These are phyloP conservation scores for Aspergillus funiculosus DNA, from an alignment of 495 filamentous ascomycete species.

Conservation along the genomic window DNA sequence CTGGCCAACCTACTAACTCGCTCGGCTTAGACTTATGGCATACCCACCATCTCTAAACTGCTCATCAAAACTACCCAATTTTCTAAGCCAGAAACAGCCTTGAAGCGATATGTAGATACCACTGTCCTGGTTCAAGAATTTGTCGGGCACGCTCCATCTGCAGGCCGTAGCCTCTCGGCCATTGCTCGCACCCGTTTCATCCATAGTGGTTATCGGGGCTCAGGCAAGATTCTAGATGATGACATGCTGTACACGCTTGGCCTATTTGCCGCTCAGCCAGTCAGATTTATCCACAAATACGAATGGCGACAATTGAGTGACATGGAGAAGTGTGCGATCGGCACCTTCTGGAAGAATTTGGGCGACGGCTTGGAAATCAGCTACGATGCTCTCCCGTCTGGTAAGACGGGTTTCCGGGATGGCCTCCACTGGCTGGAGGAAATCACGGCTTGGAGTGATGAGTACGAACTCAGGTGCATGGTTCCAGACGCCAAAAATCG, in stretches of 20 bases:
- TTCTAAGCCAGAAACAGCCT: constrained; percentile 42
- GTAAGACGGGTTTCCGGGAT: constrained; percentile 46
- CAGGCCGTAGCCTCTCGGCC: constrained; percentile 42
- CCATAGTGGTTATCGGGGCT: constrained; percentile 52
- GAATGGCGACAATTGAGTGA: constrained; percentile 60
- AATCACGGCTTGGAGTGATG: constrained; percentile 50
- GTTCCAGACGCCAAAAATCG: constrained; percentile 50
- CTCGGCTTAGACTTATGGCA: constrained; percentile 53
- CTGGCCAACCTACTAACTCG: neutral
- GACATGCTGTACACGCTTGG: constrained; percentile 65
- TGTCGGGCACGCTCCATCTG: constrained; percentile 40
- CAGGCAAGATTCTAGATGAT: constrained; percentile 55
- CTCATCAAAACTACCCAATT: constrained; percentile 56
- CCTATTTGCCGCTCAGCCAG: constrained; percentile 55
- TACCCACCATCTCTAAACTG: constrained; percentile 55
- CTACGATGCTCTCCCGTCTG: constrained; percentile 41
- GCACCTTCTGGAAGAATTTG: constrained; percentile 59
- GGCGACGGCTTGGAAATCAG: constrained; percentile 58
- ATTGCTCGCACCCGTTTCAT: constrained; percentile 64
- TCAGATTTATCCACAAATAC: constrained; percentile 50
- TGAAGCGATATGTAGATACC: constrained; percentile 63
- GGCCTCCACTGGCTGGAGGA: constrained; percentile 64
- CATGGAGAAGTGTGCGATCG: constrained; percentile 60
- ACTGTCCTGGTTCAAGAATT: constrained; percentile 53
- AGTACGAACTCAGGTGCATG: constrained; percentile 54